These are phyloP conservation scores for Ambrosiella xylebori DNA, from an alignment of 2,329 filamentous ascomycete genomes.

Conservation along the genomic window DNA sequence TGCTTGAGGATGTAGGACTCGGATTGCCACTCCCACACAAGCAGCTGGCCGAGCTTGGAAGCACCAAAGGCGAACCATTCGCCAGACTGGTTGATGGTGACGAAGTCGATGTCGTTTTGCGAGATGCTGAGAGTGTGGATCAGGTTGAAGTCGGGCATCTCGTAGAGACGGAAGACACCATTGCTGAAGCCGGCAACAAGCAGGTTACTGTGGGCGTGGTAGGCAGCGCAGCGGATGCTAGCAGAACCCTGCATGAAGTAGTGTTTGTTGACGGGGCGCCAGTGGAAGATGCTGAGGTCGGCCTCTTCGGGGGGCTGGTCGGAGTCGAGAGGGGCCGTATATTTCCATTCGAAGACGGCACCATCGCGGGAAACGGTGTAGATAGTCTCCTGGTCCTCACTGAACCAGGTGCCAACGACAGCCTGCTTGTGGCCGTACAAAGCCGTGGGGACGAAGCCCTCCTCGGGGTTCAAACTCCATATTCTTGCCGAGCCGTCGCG, in stretches of 20 bases:
- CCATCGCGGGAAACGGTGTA: conserved; percentile 96
- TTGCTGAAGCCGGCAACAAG: conserved; percentile 94
- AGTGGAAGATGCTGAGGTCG: conserved; percentile 42
- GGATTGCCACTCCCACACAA: conserved; percentile 99
- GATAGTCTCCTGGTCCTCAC: conserved; percentile 81
- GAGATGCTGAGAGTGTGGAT: conserved; percentile 90
- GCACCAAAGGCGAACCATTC: conserved; percentile 97
- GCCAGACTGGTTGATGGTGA: conserved; percentile 83
- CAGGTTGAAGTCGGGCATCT: conserved; percentile 87
- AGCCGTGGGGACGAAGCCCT: conserved; percentile 77
- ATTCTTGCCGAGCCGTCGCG: conserved; percentile 86
- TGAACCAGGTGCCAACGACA: conserved; percentile 93
- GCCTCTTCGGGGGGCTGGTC: conserved; percentile 37
- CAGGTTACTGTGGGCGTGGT: conserved; percentile 73
- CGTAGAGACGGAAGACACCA: conserved; percentile 83
- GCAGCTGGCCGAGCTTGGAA: conserved; percentile 82
- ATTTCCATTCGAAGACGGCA: conserved; percentile 90
- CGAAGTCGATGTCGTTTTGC: conserved; percentile 88
- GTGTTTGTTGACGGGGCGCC: conserved; percentile 80
- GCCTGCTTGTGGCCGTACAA: conserved; percentile 80
- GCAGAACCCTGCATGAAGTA: conserved; percentile 89
- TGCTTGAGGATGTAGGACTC: conserved; percentile 98
- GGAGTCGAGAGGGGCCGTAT: conserved; percentile 35
- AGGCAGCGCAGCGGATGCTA: conserved; percentile 76
- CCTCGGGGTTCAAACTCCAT: conserved; percentile 82